These are phyloP conservation scores for Wallemia hederae DNA, from an alignment of 1,284 basidiomycete genomes.

Conservation along the genomic window DNA sequence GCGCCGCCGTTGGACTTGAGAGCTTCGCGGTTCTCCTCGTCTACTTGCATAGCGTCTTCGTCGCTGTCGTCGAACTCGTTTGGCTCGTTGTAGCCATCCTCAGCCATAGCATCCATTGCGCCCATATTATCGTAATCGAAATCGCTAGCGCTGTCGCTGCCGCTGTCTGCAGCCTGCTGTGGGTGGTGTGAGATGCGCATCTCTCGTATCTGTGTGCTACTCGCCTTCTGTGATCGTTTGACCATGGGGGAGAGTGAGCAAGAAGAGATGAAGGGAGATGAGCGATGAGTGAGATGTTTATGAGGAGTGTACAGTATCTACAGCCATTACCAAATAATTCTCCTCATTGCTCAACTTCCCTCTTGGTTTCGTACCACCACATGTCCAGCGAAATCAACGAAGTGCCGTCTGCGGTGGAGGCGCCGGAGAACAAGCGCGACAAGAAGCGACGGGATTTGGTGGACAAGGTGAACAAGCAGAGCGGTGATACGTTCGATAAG, in stretches of 20 bases:
- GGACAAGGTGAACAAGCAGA: conserved; percentile 21
- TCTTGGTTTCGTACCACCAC: not conserved
- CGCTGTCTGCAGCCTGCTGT: not conserved
- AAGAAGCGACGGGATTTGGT: conserved; percentile 21
- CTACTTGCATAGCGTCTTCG: conserved; percentile 8
- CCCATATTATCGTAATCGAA: not conserved
- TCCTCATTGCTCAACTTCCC: not conserved
- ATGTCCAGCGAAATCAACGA: too few relatives aligned
- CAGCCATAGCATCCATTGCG: too few relatives aligned
- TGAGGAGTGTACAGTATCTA: not conserved
- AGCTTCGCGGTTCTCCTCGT: conserved; percentile 7
- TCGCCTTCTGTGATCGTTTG: not conserved
- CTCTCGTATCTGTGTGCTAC: too few relatives aligned
- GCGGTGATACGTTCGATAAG: conserved; percentile 19
- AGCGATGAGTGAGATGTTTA: not conserved
- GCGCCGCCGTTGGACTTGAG: conserved; percentile 12
- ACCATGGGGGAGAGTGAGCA: not conserved
- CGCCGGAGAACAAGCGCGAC: conserved; percentile 17
- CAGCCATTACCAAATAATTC: not conserved
- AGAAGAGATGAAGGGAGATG: not conserved
- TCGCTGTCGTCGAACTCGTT: conserved; percentile 7
- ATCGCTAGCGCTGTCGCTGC: not conserved
- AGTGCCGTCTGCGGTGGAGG: not conserved
- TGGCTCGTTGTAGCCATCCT: not conserved
- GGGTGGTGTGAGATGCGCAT: too few relatives aligned